Evolutionary conservation across 805 yeast genomes (phyloP), one percentile per base, ranked within the genome.

Genomic region (Pichia occidentalis): DNA sequence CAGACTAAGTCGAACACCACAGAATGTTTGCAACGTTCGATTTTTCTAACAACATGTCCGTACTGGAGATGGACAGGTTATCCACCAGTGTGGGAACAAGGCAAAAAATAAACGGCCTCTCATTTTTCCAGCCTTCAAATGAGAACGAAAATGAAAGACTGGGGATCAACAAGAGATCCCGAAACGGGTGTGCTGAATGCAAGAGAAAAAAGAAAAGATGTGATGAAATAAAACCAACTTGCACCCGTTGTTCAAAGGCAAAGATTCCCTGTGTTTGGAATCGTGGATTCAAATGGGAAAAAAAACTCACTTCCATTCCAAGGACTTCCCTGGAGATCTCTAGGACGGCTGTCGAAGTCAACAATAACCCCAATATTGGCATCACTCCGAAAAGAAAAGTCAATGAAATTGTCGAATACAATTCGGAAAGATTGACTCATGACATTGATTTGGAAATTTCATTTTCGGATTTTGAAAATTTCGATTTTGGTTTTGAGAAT

Each of bases 211-310:
- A 44, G 46, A 67, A 67, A 49, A 65, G 65, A 28, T 68, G 73
- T 45, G 70, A 67, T 47, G 65, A 67, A 40, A 47, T 46, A 4
- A 60, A 57, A 42, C 73, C 73, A 3, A 47, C 54, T 6, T 68
- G 73, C 48, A 55, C 61, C 0, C 50, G 61, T 11, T 67, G 73
- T 34, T 32, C 39, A 23, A 57, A 53, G 32, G 41, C 56, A 16
- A 49, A 49, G 18, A 40, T 47, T 11, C 41, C 31, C 19, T 62
- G 67, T 39, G 42, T 43, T 17, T 44, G 51, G 53, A n/a, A n/a
- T n/a, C n/a, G n/a, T n/a, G n/a, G n/a, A n/a, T n/a, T n/a, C n/a
- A n/a, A n/a, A n/a, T n/a, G n/a, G n/a, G n/a, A n/a, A n/a, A n/a
- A n/a, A n/a, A n/a, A n/a, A n/a, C n/a, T n/a, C n/a, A n/a, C n/a